A percentile compares a stretch with the other conserved stretches of the same genome.
Evolutionary conservation across 2,329 filamentous ascomycete species (phyloP).

Genomic region (Colletotrichum viniferum): DNA sequence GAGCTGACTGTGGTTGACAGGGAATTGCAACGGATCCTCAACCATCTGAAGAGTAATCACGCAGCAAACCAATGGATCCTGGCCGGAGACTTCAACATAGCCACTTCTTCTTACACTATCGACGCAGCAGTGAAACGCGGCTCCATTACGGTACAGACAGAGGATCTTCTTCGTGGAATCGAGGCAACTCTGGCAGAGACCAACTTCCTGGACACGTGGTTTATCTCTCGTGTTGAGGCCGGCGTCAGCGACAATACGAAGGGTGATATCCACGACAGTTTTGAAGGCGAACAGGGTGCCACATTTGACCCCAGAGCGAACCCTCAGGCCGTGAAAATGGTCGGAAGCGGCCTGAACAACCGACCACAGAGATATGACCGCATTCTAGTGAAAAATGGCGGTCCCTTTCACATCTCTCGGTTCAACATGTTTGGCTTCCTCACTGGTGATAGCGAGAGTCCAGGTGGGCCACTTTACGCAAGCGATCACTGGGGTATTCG

Average conservation of each 20-base stretch:
- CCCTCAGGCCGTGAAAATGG: conserved; percentile 55
- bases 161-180: conserved; percentile 45
- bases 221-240: conserved; percentile 45
- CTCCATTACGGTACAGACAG: conserved; percentile 56
- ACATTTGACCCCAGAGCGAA: conserved; percentile 68
- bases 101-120: conserved; percentile 62
- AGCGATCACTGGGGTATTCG: conserved; percentile 67
- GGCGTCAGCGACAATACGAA: conserved; percentile 40
- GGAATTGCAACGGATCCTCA: conserved; percentile 57
- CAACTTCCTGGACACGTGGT: conserved; percentile 59
- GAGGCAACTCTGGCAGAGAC: conserved; percentile 49
- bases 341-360: conserved; percentile 50
- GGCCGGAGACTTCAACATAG: conserved; percentile 69
- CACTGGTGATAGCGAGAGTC: conserved; percentile 23
- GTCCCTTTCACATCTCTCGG: conserved; percentile 38
- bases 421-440: conserved; percentile 65
- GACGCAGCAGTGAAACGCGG: conserved; percentile 54
- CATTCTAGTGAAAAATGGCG: conserved; percentile 56
- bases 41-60: conserved; percentile 47
- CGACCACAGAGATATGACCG: conserved; percentile 70
- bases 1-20: conserved; percentile 20
- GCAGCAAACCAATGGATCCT: conserved; percentile 56
- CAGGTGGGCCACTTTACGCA: conserved; percentile 31
- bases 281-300: conserved; percentile 66
- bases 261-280: conserved; percentile 36